Evolutionary conservation across 805 yeast genomes (phyloP), one percentile per base, ranked within the genome.

Genomic region (Myxozyma neotropica): DNA sequence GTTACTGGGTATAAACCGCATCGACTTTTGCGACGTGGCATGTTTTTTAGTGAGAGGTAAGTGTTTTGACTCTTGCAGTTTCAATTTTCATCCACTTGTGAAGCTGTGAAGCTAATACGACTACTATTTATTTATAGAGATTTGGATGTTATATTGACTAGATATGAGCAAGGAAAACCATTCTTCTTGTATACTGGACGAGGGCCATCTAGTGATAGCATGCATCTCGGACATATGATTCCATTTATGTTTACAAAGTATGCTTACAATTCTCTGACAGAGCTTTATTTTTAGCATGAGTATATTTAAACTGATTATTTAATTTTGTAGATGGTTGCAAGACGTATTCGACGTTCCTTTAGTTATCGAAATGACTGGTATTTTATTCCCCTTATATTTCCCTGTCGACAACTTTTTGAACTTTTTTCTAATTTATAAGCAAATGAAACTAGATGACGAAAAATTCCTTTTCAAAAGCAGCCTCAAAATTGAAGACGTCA

Each of bases 161-260:
- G 91, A 67, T 90, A 94, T 74, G 98, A 94, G 77, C 89, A 88
- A 71, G 96, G 96, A 21, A 90, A 94, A 75, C 96, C 92, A 31
- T 94, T 94, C 75, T 94, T 93, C 78, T 77, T 94, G 63, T 94
- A 94, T 74, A 94, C 99, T 15, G 99, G 99, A 40, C 83, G 99
- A 74, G 99, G 99, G 4, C 98, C 99, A 38, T 88, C 96, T 1
- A 84, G 92, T 43, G 96, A 87, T 68, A 87, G 94, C 21, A 87
- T 94, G 89, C 99, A 94, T 73, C 80, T 94, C 77, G 99, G 99
- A 54, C 99, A 94, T 75, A 86, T 93, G 91, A 82, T 92, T 61
- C 99, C 99, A 17, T 94, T 94, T 72, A 75, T 88, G 33, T 94
- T 94, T 79, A 94, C 99, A 57, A 91, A 92, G 68, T 63, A 40